Evolutionary conservation across 768 basidiomycete genomes (phyloP).

Genomic region (Hygrocybe punicea): DNA sequence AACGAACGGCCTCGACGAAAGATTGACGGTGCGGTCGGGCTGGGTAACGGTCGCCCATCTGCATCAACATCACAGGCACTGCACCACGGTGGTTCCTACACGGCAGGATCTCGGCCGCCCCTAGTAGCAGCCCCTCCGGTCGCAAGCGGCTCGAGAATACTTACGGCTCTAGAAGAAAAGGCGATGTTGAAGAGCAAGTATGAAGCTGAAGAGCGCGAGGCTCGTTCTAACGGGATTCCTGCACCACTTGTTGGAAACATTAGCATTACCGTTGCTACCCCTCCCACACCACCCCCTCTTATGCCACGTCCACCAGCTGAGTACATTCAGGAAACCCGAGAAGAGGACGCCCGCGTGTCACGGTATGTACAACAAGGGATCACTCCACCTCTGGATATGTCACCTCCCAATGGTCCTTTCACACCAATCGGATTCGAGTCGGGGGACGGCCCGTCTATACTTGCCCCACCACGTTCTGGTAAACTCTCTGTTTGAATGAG

Average conservation of each 20-base stretch:
- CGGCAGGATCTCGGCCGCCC: slow-evolving; percentile 29
- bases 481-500: no score
- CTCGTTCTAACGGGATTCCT: slow-evolving; percentile 9
- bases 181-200: slow-evolving; percentile 62
- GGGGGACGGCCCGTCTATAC: no score
- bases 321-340: slow-evolving; percentile 79
- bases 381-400: slow-evolving; percentile 18
- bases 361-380: slow-evolving; percentile 35
- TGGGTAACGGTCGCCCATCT: slow-evolving; percentile 15
- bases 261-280: slow-evolving; percentile 18
- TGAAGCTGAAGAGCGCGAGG: slow-evolving; percentile 48
- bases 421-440: neutral
- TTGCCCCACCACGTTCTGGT: no score
- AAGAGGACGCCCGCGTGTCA: slow-evolving; percentile 62
- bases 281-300: slow-evolving; percentile 62
- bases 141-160: slow-evolving; percentile 18
- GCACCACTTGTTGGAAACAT: no score
- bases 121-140: slow-evolving; percentile 32
- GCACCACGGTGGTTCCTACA: slow-evolving; percentile 22
- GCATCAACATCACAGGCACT: slow-evolving; percentile 21
- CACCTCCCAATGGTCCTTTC: slow-evolving; percentile 15
- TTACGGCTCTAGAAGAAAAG: slow-evolving; percentile 81
- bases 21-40: no score
- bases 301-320: slow-evolving; percentile 73
- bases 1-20: slow-evolving; percentile 57